Evolutionary conservation across 1,139 yeast genomes (phyloP).

Genomic region (Blastobotrys apis): DNA sequence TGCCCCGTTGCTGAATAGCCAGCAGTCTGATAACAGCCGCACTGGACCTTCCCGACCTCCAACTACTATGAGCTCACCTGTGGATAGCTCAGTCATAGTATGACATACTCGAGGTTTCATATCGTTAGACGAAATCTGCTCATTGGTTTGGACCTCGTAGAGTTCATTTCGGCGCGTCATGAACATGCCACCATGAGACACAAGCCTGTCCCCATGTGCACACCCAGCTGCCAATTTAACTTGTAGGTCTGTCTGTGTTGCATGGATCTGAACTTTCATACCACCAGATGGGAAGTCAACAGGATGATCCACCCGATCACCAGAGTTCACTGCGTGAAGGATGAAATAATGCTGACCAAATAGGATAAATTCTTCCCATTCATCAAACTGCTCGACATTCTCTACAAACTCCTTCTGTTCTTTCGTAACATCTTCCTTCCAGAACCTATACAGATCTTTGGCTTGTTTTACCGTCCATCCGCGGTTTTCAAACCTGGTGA

Average conservation of each 20-base stretch:
- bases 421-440: slow-evolving; percentile 45
- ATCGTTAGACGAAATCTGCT: no score
- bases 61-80: slow-evolving; percentile 40
- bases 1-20: slow-evolving; percentile 29
- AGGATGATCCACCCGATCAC: no score
- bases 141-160: no score
- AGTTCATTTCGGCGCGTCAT: slow-evolving; percentile 46
- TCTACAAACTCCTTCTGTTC: slow-evolving; percentile 45
- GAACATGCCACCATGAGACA: slow-evolving; percentile 54
- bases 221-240: slow-evolving; percentile 48
- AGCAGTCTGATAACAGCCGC: slow-evolving; percentile 41
- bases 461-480: slow-evolving; percentile 52
- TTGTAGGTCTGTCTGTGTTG: not conserved
- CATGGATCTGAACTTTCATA: no score
- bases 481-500: slow-evolving; percentile 44
- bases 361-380: slow-evolving; percentile 74
- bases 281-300: no score
- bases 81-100: slow-evolving; percentile 40
- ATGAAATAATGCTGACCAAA: slow-evolving; percentile 75
- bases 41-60: slow-evolving; percentile 74
- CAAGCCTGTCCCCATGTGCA: slow-evolving; percentile 30
- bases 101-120: slow-evolving; percentile 56
- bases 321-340: slow-evolving; percentile 47
- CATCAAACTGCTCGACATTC: slow-evolving; percentile 67
- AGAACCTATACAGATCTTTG: slow-evolving; percentile 53